phyloP scores from a whole-genome alignment of 2,329 filamentous ascomycete species.

The Nectriaceae sp. region DNA sequence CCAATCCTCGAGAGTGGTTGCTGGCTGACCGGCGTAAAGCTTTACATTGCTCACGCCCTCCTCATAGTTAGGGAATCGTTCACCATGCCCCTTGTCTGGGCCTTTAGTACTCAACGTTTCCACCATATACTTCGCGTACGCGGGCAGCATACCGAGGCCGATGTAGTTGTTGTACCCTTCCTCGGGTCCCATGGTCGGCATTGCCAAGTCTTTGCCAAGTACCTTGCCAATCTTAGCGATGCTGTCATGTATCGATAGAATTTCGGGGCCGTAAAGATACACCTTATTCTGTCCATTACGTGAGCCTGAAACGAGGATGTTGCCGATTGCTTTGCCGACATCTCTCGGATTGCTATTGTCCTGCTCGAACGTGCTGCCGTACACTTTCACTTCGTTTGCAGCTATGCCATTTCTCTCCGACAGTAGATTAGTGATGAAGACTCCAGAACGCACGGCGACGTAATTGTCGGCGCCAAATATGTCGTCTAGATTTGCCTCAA shows the following conservation, averaged over 20 bases:
- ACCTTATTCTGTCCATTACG: neutral
- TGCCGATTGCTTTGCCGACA: neutral
- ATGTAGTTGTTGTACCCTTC: neutral
- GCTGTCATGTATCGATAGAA: neutral
- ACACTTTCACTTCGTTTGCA: neutral
- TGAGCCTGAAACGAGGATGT: neutral
- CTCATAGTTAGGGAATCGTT: neutral
- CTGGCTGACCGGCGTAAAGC: neutral
- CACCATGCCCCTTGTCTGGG: neutral
- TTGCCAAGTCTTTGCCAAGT: neutral
- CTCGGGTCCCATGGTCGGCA: neutral
- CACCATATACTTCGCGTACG: neutral
- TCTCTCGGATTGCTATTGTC: neutral
- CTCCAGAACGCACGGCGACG: neutral
- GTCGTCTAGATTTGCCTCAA: neutral
- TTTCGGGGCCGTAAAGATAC: neutral
- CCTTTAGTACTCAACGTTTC: neutral
- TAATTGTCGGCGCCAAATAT: neutral
- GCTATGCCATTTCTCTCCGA: neutral
- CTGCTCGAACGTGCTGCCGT: neutral
- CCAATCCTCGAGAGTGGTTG: neutral
- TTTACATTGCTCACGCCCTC: neutral
- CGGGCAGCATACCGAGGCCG: neutral
- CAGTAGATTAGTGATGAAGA: neutral
- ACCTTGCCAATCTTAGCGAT: neutral